Evolutionary conservation across 2,329 filamentous ascomycete species (phyloP).

Genomic region (Beauveria asiatica): DNA sequence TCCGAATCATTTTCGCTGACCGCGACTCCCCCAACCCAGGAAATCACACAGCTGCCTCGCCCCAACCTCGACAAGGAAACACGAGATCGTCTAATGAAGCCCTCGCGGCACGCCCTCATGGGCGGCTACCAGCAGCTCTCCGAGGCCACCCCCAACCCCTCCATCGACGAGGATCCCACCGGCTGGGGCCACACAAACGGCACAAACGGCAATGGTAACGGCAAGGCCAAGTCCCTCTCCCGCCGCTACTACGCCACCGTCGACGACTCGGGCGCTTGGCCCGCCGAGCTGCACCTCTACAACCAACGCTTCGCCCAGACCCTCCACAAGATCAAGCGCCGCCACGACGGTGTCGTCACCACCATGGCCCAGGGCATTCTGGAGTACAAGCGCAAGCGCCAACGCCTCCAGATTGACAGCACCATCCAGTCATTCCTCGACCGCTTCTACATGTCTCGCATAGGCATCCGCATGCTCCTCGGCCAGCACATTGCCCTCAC

Average conservation of each 20-base stretch:
- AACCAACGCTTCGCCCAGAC: slow-evolving; percentile 85
- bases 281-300: slow-evolving; percentile 87
- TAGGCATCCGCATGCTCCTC: slow-evolving; percentile 98
- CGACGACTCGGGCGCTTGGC: slow-evolving; percentile 84
- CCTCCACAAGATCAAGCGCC: slow-evolving; percentile 86
- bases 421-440: slow-evolving; percentile 97
- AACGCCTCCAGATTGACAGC: slow-evolving; percentile 96
- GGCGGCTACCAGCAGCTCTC: slow-evolving; percentile 57
- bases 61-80: slow-evolving; percentile 69
- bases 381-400: slow-evolving; percentile 92
- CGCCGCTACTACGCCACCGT: slow-evolving; percentile 79
- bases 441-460: slow-evolving; percentile 99
- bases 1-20: slow-evolving; percentile 7
- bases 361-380: slow-evolving; percentile 97
- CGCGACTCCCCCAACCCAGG: slow-evolving; percentile 40
- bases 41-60: slow-evolving; percentile 80
- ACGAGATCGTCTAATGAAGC: slow-evolving; percentile 68
- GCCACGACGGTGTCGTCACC: slow-evolving; percentile 94
- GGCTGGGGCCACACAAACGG: slow-evolving; percentile 39
- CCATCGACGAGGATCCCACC: slow-evolving; percentile 72
- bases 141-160: slow-evolving; percentile 83
- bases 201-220: slow-evolving; percentile 38
- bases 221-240: slow-evolving; percentile 39
- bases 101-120: slow-evolving; percentile 47
- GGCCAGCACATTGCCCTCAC: slow-evolving; percentile 96